A percentile compares a stretch with the other conserved stretches of the same genome.
Evolutionary conservation across 768 basidiomycete species (phyloP).

Genomic region (Leccinum pellstonianum): DNA sequence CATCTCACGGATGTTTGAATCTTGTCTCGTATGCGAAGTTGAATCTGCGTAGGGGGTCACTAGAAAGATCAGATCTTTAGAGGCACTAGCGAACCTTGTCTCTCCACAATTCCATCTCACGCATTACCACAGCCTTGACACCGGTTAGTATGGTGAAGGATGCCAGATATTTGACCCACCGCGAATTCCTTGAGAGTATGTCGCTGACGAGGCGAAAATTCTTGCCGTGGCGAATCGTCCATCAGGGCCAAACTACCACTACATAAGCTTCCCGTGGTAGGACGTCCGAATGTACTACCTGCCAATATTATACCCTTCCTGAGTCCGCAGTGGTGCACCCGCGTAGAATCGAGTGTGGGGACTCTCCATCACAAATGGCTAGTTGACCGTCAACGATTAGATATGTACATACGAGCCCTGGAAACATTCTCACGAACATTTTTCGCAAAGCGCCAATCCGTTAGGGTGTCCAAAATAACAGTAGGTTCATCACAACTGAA

Average conservation of each 20-base stretch:
- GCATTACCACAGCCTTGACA: constrained; percentile 74
- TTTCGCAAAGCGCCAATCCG: constrained; percentile 86
- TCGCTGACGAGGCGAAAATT: constrained; percentile 85
- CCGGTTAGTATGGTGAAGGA: constrained; percentile 5
- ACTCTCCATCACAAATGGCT: constrained; percentile 70
- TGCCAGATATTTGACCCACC: constrained; percentile 27
- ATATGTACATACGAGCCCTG: neutral
- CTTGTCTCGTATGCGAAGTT: constrained; percentile 83
- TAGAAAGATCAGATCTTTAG: neutral
- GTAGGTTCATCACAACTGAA: constrained; percentile 81
- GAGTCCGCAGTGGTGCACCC: constrained; percentile 84
- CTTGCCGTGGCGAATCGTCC: constrained; percentile 77
- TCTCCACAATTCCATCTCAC: constrained; percentile 94
- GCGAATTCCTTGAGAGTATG: constrained; percentile 96
- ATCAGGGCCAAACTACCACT: constrained; percentile 69
- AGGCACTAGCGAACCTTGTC: constrained; percentile 62
- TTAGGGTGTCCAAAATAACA: constrained; percentile 72
- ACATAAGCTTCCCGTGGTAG: constrained; percentile 4
- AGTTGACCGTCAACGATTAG: constrained; percentile 1
- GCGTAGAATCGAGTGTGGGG: constrained; percentile 87
- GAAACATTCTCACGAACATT: constrained; percentile 53
- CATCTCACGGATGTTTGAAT: constrained; percentile 80
- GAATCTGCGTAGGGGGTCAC: constrained; percentile 53
- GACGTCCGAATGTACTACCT: constrained; percentile 45
- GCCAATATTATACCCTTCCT: constrained; percentile 89